Evolutionary conservation across 352 stramenopile species (phyloP), one percentile per base, ranked within the genome.

Genomic region (Phytophthora syringae): DNA sequence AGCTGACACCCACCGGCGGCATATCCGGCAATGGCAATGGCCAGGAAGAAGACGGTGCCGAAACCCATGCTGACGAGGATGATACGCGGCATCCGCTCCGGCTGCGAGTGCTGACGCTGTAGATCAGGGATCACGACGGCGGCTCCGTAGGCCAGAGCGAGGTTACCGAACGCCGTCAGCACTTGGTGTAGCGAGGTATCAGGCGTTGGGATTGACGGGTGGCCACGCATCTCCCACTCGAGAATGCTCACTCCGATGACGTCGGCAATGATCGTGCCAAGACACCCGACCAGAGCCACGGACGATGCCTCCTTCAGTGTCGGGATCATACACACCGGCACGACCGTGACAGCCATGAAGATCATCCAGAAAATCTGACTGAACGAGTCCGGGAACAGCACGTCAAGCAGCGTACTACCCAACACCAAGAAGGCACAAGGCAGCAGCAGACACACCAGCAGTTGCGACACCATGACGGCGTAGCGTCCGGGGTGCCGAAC

Each of bases 381-480:
- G 60, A 86, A 85, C 12, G 76, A 65, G 51, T 74, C 68, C 2
- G 79, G 79, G 56, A 88, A 87, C 39, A 88, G 57, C 27, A 74
- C 63, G 47, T 86, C 62, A 11, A 85, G 67, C 3, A 87, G 63
- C 13, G 47, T 79, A 42, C 79, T 77, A 11, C 79, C 79, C 5
- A 88, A 62, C 36, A 86, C 79, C 21, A 88, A 60, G 61, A 86
- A 87, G 3, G 71, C 72, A 10, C 76, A 85, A 0, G 79, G 76
- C 2, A 80, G 36, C n/a, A 88, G 52, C 27, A 85, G 68, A 54
- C 79, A 86, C 10, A 80, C 70, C 0, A 77, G 68, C 12, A 88
- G 53, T 21, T 82, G 79, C 9, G 77, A 77, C 10, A 81, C 37
- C 57, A 79, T 76, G 28, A 82, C 69, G 28, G 69, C 43, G 52